Base-by-base conservation (phyloP, 768 basidiomycete genomes). In the Phanerodontia chrysosporium region DNA sequence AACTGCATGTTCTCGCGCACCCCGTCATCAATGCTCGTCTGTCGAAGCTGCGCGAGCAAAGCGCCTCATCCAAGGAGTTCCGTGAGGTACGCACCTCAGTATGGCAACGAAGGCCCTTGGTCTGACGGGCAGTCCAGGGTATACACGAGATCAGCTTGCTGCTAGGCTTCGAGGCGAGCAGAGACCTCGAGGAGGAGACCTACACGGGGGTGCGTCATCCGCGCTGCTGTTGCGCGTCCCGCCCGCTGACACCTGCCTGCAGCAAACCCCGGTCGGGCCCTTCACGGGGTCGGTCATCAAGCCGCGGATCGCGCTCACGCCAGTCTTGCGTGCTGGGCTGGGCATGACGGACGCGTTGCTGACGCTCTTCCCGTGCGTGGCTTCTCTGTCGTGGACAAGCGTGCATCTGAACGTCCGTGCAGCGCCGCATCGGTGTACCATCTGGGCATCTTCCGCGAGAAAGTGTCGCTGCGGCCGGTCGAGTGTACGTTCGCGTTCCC, bases 271-370 rank as follows among this genome's bases (percentile, higher is more conserved):
- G 1, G 77, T 98, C 16, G 86, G 83, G 1, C 71, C 83, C 2
- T 98, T 93, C 74, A 87, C 78, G 18, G 96, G 95, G 24, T 83
- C 84, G 3, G 72, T 69, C 25, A 81, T 98, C 71, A 89, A 87
- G 64, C 83, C 88, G 8, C 80, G 83, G 48, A 82, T 98, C 55
- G 96, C 92, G 4, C 73, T 98, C 55, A 87, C 92, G 2, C 96
- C 96, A 42, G 92, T 98, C 66, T 78, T 98, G 57, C 85, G 96
- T 39, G 96, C 96, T 29, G 96, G 96, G 5, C 75, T 95, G 62
- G 93, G 94, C 18, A 95, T 98, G 93, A 83, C 89, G 0, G 92
- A 96, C 65, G 92, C 90, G 22, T 73, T 97, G 68, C 75, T 95
- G 60, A 83, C 83, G 55, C 77, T 95, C 52, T 96, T 95, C 72